Evolutionary conservation across 768 basidiomycete species (phyloP).

Genomic region (Amanita rimosa): DNA sequence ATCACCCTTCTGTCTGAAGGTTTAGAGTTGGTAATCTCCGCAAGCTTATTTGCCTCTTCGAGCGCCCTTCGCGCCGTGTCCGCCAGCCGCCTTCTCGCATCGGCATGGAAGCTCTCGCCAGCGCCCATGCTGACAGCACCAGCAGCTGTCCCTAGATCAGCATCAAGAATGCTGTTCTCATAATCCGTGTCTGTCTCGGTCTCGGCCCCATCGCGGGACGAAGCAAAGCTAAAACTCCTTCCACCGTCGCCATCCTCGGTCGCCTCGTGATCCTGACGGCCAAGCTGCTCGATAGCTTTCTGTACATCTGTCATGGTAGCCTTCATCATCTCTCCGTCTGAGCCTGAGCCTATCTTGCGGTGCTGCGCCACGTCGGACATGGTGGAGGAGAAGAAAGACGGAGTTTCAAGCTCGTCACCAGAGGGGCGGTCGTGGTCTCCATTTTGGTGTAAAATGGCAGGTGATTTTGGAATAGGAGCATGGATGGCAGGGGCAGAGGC

Average conservation of each 20-base stretch:
- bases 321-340: constrained; percentile 54
- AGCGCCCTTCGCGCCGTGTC: constrained; percentile 55
- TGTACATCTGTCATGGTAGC: constrained; percentile 88
- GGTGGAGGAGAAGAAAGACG: neutral
- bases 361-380: constrained; percentile 9
- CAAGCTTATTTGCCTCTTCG: constrained; percentile 41
- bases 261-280: constrained; percentile 24
- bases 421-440: constrained; percentile 13
- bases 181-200: constrained; percentile 50
- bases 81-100: constrained; percentile 54
- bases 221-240: constrained; percentile 71
- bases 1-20: constrained; percentile 15
- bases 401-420: neutral
- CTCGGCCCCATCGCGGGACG: constrained; percentile 47
- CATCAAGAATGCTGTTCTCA: constrained; percentile 30
- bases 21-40: constrained; percentile 19
- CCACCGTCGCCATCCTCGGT: constrained; percentile 38
- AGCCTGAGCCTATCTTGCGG: constrained; percentile 12
- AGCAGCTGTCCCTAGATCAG: constrained; percentile 11
- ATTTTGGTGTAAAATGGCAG: constrained; percentile 18
- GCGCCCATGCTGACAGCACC: constrained; percentile 11
- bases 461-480: constrained; percentile 26
- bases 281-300: constrained; percentile 81
- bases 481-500: constrained; percentile 21
- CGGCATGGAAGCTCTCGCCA: constrained; percentile 45